Base-by-base conservation (phyloP, 805 yeast species). In the Zygosaccharomyces bailii region DNA sequence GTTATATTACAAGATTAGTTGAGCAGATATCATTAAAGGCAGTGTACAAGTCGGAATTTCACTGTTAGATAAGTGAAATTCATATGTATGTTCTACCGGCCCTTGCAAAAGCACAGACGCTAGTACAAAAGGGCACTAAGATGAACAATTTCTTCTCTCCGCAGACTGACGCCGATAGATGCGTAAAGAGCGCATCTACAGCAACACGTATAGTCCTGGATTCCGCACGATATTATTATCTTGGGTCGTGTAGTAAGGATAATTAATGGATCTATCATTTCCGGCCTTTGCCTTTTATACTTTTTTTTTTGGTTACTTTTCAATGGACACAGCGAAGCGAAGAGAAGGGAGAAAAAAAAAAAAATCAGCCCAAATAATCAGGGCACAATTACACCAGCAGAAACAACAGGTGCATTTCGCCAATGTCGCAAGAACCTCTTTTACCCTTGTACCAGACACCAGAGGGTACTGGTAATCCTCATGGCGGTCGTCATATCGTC, bases 141-240 rank as follows among this genome's bases (percentile, higher is more conserved):
- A 80, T 75, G 83, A 73, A 69, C 80, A 72, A 58, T 61, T 21
- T 53, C 71, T 67, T 49, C 55, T 80, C 84, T 80, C 80, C 72
- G 85, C 84, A 37, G 40, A 37, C 40, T 37, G 40, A 37, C 40
- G 40, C 40, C 20, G 13, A 25, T 25, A 24, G 20, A 25, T 16
- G 21, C 40, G 25, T 25, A 17, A 23, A 13, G 13, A 13, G 17
- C n/a, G 40, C 40, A 37, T 17, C 30, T 32, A 37, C 40, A 77
- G 84, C 85, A 80, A 80, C 86, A 80, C 86, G 86, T 21, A 73
- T 59, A 75, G 81, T 78, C 80, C 78, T 76, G 82, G 86, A 76
- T 78, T 78, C 83, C 86, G 83, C 86, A 82, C 86, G 77, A 65
- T 65, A 37, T 59, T 60, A 57, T 50, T 45, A 49, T 50, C 44